These are phyloP conservation scores for Microsporum ferrugineum DNA, from an alignment of 2,329 filamentous ascomycete genomes.

Conservation along the genomic window DNA sequence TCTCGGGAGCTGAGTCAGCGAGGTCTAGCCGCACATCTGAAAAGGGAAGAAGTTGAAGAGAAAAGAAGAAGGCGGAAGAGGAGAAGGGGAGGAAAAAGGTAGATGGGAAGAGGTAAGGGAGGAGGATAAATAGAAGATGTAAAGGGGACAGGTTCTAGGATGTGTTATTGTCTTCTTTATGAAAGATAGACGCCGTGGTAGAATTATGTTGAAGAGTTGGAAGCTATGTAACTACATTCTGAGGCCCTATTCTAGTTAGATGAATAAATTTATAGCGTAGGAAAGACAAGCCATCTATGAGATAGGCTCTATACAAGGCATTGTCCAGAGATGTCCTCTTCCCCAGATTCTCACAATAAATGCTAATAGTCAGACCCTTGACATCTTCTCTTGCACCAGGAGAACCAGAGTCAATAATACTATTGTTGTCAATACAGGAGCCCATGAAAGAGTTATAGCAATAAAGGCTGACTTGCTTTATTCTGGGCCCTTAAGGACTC, in stretches of 20 bases:
- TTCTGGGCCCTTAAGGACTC: not conserved
- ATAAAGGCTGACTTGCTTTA: not conserved
- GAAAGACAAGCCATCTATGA: not conserved
- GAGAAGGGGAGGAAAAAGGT: not conserved
- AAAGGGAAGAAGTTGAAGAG: not conserved
- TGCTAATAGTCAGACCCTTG: not conserved
- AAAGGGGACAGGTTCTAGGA: not conserved
- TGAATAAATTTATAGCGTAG: not conserved
- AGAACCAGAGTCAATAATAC: not conserved
- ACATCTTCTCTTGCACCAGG: not conserved
- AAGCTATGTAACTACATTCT: not conserved
- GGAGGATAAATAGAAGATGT: not conserved
- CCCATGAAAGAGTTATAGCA: not conserved
- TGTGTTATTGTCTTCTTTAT: not conserved
- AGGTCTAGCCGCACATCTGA: not conserved
- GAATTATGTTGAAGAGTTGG: not conserved
- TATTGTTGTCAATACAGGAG: not conserved
- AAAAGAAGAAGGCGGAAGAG: not conserved
- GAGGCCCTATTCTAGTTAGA: not conserved
- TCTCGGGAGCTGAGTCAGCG: slow-evolving; percentile 1
- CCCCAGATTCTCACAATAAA: not conserved
- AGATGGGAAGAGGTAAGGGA: not conserved
- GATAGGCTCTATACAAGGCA: not conserved
- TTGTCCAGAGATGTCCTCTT: not conserved
- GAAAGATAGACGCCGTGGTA: not conserved